Percentiles rank a stretch among this genome's conserved stretches.
These are phyloP conservation scores for Kurtzmaniella quercitrusa DNA, from an alignment of 1,139 yeast genomes.

Conservation along the genomic window DNA sequence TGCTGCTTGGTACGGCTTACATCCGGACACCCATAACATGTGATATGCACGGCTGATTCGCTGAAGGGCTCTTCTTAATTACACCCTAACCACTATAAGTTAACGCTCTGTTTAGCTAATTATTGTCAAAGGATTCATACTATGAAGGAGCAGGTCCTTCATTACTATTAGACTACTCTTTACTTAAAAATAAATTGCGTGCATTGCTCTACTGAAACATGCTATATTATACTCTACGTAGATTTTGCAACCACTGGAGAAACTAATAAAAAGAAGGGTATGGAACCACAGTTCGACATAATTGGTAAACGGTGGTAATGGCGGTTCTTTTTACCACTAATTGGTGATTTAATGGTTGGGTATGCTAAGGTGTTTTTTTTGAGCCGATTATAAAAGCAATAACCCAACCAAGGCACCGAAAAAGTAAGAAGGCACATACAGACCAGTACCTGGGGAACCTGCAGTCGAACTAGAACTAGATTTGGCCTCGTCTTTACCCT, in stretches of 20 bases:
- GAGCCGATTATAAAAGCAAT: conserved; percentile 1
- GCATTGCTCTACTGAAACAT: neutral
- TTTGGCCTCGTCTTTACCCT: conserved; percentile 1
- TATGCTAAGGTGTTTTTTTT: neutral
- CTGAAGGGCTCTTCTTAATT: no score
- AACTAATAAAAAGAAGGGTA: neutral
- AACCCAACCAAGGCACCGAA: conserved; percentile 4
- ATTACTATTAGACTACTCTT: no score
- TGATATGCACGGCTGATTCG: no score
- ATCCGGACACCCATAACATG: neutral
- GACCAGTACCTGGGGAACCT: neutral
- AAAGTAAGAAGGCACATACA: neutral
- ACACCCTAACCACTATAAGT: no score
- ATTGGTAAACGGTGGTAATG: neutral
- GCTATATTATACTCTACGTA: neutral
- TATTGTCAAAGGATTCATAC: no score
- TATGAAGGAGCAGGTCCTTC: no score
- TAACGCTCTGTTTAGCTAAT: no score
- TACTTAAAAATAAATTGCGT: neutral
- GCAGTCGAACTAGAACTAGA: neutral
- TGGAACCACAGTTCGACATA: neutral
- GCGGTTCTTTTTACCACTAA: neutral
- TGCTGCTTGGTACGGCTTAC: neutral
- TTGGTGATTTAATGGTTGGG: neutral
- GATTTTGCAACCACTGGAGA: neutral